Percentiles rank a stretch among this genome's conserved stretches.
Evolutionary conservation across 2,329 filamentous ascomycete genomes (phyloP).

Genomic region (Fusarium chaquense): DNA sequence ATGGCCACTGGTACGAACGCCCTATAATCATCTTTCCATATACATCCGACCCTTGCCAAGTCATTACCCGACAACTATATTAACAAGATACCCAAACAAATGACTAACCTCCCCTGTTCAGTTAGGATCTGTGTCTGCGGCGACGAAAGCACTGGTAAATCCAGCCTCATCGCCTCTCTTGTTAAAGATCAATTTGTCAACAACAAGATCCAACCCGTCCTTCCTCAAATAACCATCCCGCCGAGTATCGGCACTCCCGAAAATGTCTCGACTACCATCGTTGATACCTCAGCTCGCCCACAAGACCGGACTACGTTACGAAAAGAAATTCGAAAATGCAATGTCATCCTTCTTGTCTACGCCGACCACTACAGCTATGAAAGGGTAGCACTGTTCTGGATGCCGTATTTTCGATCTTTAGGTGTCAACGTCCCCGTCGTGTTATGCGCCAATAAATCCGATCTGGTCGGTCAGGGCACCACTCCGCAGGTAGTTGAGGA

Average conservation of each 20-base stretch:
- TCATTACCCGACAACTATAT: constrained; percentile 2
- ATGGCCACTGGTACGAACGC: constrained; percentile 46
- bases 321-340: constrained; percentile 95
- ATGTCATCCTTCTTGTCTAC: constrained; percentile 96
- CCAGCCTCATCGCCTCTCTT: constrained; percentile 90
- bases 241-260: constrained; percentile 93
- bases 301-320: constrained; percentile 91
- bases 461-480: constrained; percentile 78
- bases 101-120: constrained; percentile 43
- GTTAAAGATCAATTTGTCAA: constrained; percentile 98
- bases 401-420: constrained; percentile 96
- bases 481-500: constrained; percentile 91
- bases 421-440: constrained; percentile 99
- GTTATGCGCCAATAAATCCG: constrained; percentile 97
- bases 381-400: constrained; percentile 95
- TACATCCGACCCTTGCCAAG: constrained; percentile 1
- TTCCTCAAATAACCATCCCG: constrained; percentile 95
- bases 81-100: not conserved
- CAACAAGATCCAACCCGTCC: constrained; percentile 92
- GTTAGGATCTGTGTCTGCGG: constrained; percentile 97
- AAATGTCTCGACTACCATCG: constrained; percentile 96
- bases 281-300: constrained; percentile 95
- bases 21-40: constrained; percentile 9
- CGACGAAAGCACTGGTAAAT: constrained; percentile 95
- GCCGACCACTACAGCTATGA: constrained; percentile 99